A percentile compares a stretch with the other conserved stretches of the same genome.
Conservation (phyloP, 2,329 filamentous ascomycete species). For the Aureobasidium sp. region DNA sequence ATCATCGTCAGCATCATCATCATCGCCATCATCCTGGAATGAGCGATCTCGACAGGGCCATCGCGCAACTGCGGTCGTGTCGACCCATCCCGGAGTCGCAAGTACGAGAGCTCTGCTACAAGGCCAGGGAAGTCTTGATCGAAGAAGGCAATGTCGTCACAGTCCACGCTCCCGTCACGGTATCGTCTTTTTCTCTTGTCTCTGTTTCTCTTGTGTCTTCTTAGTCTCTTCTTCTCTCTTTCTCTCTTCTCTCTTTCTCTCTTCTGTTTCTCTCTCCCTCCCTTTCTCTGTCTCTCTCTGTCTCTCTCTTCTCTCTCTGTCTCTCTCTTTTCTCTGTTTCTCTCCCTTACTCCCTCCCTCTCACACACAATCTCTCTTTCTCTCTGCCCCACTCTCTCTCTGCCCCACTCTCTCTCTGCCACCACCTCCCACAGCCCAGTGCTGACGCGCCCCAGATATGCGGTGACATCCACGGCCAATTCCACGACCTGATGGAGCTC, state of each 20-base stretch:
- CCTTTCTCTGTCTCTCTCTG: slow-evolving; percentile 26
- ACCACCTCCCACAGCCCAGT: background rate
- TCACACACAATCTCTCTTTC: background rate
- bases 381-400: background rate
- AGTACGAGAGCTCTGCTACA: slow-evolving; percentile 95
- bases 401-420: background rate
- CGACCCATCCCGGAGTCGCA: slow-evolving; percentile 91
- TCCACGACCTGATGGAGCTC: slow-evolving; percentile 94
- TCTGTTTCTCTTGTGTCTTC: slow-evolving; percentile 12
- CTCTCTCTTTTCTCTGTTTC: slow-evolving; percentile 33
- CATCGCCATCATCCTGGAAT: slow-evolving; percentile 40
- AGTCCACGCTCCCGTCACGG: slow-evolving; percentile 88
- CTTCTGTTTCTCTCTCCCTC: background rate
- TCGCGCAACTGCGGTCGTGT: slow-evolving; percentile 90
- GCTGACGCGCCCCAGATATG: slow-evolving; percentile 59
- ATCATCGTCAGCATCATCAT: background rate
- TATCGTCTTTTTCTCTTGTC: slow-evolving; percentile 29
- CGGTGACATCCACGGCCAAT: slow-evolving; percentile 94
- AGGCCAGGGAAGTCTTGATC: slow-evolving; percentile 89
- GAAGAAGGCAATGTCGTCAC: slow-evolving; percentile 97
- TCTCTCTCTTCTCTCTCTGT: slow-evolving; percentile 40
- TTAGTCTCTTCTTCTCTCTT: slow-evolving; percentile 35
- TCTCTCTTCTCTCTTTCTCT: slow-evolving; percentile 34
- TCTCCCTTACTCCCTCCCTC: background rate
- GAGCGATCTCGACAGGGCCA: slow-evolving; percentile 95